Evolutionary conservation across 805 yeast genomes (phyloP).

Genomic region (Pichia insulana): DNA sequence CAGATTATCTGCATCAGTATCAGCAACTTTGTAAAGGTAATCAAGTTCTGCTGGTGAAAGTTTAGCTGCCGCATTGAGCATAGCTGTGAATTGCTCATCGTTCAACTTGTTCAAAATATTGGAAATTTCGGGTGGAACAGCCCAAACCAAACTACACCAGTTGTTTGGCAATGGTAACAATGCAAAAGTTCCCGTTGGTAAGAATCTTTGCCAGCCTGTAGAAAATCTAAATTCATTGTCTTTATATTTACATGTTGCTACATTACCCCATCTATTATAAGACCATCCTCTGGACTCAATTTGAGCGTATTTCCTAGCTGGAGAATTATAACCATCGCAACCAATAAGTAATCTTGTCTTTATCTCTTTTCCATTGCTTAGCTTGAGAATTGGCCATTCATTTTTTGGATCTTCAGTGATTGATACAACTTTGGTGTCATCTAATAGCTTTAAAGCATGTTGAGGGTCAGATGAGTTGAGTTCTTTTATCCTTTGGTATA

Average conservation of each 20-base stretch:
- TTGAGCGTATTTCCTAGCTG: conserved; percentile 73
- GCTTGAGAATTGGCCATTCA: conserved; percentile 70
- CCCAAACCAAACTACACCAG: conserved; percentile 91
- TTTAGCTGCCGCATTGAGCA: conserved; percentile 84
- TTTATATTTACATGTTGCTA: conserved; percentile 73
- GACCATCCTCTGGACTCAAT: conserved; percentile 90
- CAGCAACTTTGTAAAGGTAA: conserved; percentile 47
- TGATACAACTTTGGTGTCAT: conserved; percentile 56
- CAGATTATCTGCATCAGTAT: conserved; percentile 36
- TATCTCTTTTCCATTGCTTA: conserved; percentile 55
- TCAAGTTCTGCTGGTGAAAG: conserved; percentile 68
- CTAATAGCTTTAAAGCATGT: conserved; percentile 37
- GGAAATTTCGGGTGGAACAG: conserved; percentile 70
- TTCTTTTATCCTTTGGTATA: conserved; percentile 46
- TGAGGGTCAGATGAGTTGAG: conserved; percentile 23
- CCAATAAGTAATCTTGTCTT: conserved; percentile 79
- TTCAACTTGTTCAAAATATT: conserved; percentile 49
- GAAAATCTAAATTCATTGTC: conserved; percentile 54
- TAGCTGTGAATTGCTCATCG: conserved; percentile 52
- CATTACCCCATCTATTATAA: conserved; percentile 84
- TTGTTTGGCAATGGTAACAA: conserved; percentile 80
- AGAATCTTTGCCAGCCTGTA: conserved; percentile 89
- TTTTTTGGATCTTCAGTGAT: conserved; percentile 35
- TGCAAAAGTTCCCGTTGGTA: conserved; percentile 90
- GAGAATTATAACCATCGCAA: conserved; percentile 93